Evolutionary conservation across 805 yeast species (phyloP), one percentile per base, ranked within the genome.

Genomic region (Schwanniomyces vanrijiae): DNA sequence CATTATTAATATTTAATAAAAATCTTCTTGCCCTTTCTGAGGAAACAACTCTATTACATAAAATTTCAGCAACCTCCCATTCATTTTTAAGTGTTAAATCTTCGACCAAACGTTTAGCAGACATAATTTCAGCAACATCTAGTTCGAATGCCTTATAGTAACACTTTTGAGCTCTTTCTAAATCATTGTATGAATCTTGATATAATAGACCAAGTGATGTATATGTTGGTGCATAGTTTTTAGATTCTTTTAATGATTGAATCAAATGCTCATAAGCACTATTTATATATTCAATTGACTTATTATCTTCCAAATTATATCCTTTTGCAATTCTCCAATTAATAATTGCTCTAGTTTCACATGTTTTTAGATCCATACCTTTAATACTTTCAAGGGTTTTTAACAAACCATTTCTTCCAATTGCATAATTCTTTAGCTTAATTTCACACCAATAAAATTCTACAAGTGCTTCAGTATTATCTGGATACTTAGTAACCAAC

Each of bases 81-180:
- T 91, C 94, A 37, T 78, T 70, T 13, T 73, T 69, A 2, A 70
- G 68, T 1, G 96, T 76, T 55, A 90, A 84, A n/a, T 82, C 83
- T 21, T 78, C 76, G 4, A 89, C 88, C 47, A 94, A 74, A 49
- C 80, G 79, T 54, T 77, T 76, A 0, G 96, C 96, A 1, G 99
- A 88, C 1, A 65, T 68, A 7, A 86, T 67, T 59, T 94, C 95
- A 11, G 85, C 80, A 0, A 84, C 77, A 63, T 90, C 94, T 25
- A 92, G 67, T 58, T 92, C 97, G 61, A 92, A 88, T 0, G 98
- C 97, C 58, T 84, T 88, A 61, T 85, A 82, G 62, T 85, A 92
- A 63, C 97, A 90, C 60, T 89, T 90, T 45, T 83, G 83, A 0
- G 97, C 96, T 41, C 94, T 78, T 0, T 69, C 68, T 22, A 66